Base-by-base conservation (phyloP, 1,139 yeast species). In the Taphrina pruni region DNA sequence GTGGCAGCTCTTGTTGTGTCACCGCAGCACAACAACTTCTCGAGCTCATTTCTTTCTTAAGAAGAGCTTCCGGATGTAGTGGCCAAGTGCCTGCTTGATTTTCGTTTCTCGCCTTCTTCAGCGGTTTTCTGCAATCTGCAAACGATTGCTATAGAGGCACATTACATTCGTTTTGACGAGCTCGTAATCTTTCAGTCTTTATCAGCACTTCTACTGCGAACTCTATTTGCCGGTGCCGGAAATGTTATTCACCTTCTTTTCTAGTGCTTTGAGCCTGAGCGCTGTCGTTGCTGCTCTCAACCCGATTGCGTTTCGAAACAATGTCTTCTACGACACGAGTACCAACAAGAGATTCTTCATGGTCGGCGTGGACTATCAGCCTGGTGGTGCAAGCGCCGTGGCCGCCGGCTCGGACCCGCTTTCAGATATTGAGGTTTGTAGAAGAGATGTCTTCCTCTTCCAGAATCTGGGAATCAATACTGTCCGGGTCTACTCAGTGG, bases 391-490 rank as follows among this genome's bases (percentile, higher is more conserved):
- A 0, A 86, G 90, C 1, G 86, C 82, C 8, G 87, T 83, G 72
- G 78, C 80, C 64, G 77, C 82, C 45, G 72, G 75, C 20, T 76
- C 81, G 14, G 97, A 93, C 79, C 94, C 93, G 12, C 82, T 92
- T 70, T 87, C 94, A 21, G 89, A 91, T 75, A 83, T 84, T 12
- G 87, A 84, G 36, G 81, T 84, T 57, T 92, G 97, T 81, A 85
- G 86, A 72, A 85, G 97, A 79, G 97, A 92, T 78, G 89, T 91
- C 46, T 87, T 84, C 73, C 86, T 87, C 71, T 85, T 92, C 76
- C 92, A 88, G 78, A 85, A 87, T 75, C 81, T 90, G 69, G 90
- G 93, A 46, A 85, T 92, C 75, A 92, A 93, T 79, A 86, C 89
- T 38, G 83, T 89, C 71, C 82, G 89, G 76, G 87, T 86, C 21